Evolutionary conservation across 2,329 filamentous ascomycete genomes (phyloP).

Genomic region (Westerdykella sp.): DNA sequence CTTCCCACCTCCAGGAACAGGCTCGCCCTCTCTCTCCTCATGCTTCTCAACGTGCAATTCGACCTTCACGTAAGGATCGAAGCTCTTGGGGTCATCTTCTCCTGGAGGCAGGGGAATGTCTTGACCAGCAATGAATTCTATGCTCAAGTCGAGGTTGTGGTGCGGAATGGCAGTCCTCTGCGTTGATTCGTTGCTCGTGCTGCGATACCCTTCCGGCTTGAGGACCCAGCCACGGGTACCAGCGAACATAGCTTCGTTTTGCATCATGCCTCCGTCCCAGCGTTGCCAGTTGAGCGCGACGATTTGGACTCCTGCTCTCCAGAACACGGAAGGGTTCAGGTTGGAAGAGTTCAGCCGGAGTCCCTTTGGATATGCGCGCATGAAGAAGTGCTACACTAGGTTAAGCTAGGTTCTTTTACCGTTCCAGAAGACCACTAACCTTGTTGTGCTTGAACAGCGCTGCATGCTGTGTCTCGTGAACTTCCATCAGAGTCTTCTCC

Average conservation of each 20-base stretch:
- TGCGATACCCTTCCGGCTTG: conserved; percentile 70
- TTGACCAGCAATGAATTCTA: conserved; percentile 72
- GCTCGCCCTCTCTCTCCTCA: conserved; percentile 42
- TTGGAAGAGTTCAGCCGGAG: conserved; percentile 79
- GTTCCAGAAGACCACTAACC: not conserved
- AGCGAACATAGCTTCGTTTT: conserved; percentile 88
- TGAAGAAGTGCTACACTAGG: conserved; percentile 53
- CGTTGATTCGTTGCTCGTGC: conserved; percentile 25
- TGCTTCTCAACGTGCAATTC: conserved; percentile 72
- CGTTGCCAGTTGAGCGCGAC: conserved; percentile 93
- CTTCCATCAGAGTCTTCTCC: conserved; percentile 60
- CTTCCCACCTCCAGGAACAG: conserved; percentile 43
- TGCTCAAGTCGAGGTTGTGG: conserved; percentile 58
- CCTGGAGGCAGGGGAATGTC: conserved; percentile 61
- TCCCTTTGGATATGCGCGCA: conserved; percentile 84
- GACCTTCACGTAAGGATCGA: conserved; percentile 70
- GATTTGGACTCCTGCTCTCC: conserved; percentile 83
- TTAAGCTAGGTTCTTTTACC: not conserved
- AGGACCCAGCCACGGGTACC: conserved; percentile 76
- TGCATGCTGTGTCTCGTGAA: conserved; percentile 49
- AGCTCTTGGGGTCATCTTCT: conserved; percentile 50
- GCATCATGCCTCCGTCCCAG: conserved; percentile 89
- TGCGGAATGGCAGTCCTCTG: conserved; percentile 46
- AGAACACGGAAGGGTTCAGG: conserved; percentile 75
- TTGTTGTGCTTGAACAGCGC: conserved; percentile 76